Percentiles rank a stretch among this genome's conserved stretches.
phyloP scores from a whole-genome alignment of 2,329 filamentous ascomycete genomes.

The Fusarium austroafricanum region DNA sequence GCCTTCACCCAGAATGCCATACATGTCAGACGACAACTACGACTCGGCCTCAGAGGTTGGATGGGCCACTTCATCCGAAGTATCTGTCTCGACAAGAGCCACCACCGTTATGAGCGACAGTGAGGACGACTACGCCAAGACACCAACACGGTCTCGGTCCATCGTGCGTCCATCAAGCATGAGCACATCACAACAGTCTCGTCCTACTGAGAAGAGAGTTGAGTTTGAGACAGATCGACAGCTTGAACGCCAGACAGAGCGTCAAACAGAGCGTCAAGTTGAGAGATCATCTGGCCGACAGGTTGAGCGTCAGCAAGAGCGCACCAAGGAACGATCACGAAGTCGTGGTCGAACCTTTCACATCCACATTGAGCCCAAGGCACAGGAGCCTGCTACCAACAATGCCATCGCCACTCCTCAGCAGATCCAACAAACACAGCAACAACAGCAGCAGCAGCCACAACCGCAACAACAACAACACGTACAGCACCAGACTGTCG shows the following conservation, averaged over 20 bases:
- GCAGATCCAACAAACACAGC: conserved; percentile 4
- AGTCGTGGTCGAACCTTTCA: conserved; percentile 46
- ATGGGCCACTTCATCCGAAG: conserved; percentile 39
- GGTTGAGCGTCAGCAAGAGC: conserved; percentile 35
- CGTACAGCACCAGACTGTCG: conserved; percentile 25
- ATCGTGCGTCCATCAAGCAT: conserved; percentile 32
- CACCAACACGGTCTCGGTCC: conserved; percentile 35
- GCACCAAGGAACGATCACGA: conserved; percentile 38
- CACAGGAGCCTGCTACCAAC: conserved; percentile 22
- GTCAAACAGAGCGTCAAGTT: conserved; percentile 9
- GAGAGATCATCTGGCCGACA: conserved; percentile 25
- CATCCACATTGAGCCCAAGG: conserved; percentile 45
- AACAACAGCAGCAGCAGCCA: conserved; percentile 1
- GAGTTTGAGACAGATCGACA: conserved; percentile 35
- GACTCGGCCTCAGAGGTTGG: conserved; percentile 42
- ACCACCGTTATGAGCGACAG: conserved; percentile 42
- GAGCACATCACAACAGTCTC: conserved; percentile 32
- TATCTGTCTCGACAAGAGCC: conserved; percentile 39
- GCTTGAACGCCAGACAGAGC: conserved; percentile 21
- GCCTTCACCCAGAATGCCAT: conserved; percentile 38
- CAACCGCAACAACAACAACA: conserved; percentile 16
- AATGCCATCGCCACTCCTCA: not conserved
- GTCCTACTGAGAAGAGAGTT: conserved; percentile 30
- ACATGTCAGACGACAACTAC: conserved; percentile 44
- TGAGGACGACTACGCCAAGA: conserved; percentile 41